These are phyloP conservation scores for Populus hybrid DNA, from an alignment of 441 rosid species.

Conservation along the genomic window DNA sequence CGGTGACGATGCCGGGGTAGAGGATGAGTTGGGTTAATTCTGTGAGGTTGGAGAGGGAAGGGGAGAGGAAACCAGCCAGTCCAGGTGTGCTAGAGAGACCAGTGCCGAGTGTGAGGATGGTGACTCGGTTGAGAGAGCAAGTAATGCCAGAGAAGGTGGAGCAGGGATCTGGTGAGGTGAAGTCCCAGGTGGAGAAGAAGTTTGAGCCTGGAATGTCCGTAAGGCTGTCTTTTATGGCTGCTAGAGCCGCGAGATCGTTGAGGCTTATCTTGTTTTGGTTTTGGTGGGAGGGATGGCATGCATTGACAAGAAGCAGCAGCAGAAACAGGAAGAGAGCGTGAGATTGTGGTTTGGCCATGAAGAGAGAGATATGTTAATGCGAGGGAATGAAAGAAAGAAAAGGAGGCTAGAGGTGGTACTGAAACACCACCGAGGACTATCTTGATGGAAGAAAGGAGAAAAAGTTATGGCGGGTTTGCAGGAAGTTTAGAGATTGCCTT, in stretches of 20 bases:
- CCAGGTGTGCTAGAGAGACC: constrained; percentile 45
- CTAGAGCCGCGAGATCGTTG: constrained; percentile 50
- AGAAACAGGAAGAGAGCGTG: not conserved
- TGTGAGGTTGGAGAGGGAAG: constrained; percentile 52
- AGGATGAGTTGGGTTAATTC: constrained; percentile 62
- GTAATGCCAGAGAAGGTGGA: constrained; percentile 70
- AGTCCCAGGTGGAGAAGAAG: constrained; percentile 86
- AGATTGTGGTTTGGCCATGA: not conserved
- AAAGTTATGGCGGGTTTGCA: no score
- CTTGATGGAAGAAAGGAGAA: not conserved
- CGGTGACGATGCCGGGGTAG: constrained; percentile 68
- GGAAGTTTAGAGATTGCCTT: no score
- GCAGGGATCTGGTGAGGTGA: constrained; percentile 64
- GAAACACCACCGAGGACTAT: not conserved
- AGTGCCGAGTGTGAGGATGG: constrained; percentile 55
- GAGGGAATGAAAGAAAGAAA: not conserved
- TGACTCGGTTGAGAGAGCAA: constrained; percentile 47
- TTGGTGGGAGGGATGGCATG: constrained; percentile 5
- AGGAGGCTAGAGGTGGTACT: not conserved
- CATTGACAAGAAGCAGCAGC: not conserved
- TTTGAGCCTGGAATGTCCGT: constrained; percentile 66
- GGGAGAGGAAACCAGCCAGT: constrained; percentile 66
- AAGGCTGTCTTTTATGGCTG: constrained; percentile 49
- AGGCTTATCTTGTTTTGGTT: constrained; percentile 13
- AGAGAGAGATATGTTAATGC: not conserved